Evolutionary conservation across 2,329 filamentous ascomycete species (phyloP), one percentile per base, ranked within the genome.

Genomic region (Raffaelea albimanens): DNA sequence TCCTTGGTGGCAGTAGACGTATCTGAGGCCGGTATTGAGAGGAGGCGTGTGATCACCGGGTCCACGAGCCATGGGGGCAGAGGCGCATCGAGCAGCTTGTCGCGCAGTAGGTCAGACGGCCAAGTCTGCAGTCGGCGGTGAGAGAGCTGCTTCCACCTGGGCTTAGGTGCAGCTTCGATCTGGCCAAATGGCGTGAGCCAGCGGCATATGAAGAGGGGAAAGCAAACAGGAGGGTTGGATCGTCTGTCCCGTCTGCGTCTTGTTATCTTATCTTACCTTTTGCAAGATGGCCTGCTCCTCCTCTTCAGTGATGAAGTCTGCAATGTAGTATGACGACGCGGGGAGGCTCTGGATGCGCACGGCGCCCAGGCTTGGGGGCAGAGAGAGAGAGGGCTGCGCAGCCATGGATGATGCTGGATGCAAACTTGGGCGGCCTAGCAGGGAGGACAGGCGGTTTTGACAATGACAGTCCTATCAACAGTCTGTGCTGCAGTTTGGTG

Each of bases 91-190:
- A 97, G 72, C 1, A 98, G 76, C 16, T 79, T 84, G 62, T 95
- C 76, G 46, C 81, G 78, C 33, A 87, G 83, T 10, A 97, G 78
- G 48, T 87, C 79, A 2, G 87, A 93, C 2, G 91, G 93, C 75
- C 90, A 88, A 1, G 87, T 87, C 71, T 97, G 90, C 1, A 98
- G 78, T 39, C 91, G 83, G 47, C 93, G 85, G 63, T 89, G 87
- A n/a, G 84, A 80, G 47, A 98, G 82, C 44, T 84, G 76, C 52
- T 87, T 90, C 91, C 93, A 98, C 61, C 82, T 77, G 22, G 85
- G 83, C 53, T 81, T 82, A 22, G 86, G 84, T 1, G 80, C 81
- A 40, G 76, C 71, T 45, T 70, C 68, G 56, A 84, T 77, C 74
- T 65, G 56, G 44, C 7, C 7, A 29, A 29, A 29, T 29, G 25